Evolutionary conservation across 257 asterid genomes (phyloP).

Genomic region (Verbena officinalis): DNA sequence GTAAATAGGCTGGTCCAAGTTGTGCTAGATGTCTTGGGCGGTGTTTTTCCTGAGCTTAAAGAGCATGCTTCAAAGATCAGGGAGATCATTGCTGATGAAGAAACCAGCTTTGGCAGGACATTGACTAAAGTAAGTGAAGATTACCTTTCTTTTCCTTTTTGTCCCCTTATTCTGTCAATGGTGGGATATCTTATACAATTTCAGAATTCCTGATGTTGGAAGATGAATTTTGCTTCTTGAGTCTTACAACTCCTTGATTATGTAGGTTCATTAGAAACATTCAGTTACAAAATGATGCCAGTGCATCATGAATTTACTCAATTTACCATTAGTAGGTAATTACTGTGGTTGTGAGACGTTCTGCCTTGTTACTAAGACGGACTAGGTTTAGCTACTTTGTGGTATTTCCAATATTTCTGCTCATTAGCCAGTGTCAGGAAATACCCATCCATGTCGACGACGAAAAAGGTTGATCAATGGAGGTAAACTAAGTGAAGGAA

Average conservation of each 20-base stretch:
- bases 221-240: background rate
- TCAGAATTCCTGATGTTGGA: conserved; percentile 13
- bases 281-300: background rate
- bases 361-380: background rate
- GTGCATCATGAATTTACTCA: conserved; percentile 12
- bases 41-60: conserved; percentile 88
- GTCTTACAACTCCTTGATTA: conserved; percentile 1
- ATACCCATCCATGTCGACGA: conserved; percentile 7
- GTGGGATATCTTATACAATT: conserved; percentile 9
- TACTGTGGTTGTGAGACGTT: background rate
- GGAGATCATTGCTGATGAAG: conserved; percentile 85
- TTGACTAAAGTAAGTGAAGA: conserved; percentile 62
- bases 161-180: background rate
- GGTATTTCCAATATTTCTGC: background rate
- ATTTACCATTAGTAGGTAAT: conserved; percentile 1
- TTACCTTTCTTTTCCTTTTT: background rate
- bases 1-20: conserved; percentile 72
- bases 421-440: background rate
- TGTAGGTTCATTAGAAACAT: conserved; percentile 17
- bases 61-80: conserved; percentile 59
- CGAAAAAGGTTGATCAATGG: background rate
- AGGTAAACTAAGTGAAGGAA: background rate
- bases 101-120: conserved; percentile 92
- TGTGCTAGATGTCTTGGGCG: conserved; percentile 82
- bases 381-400: background rate